phyloP scores from a whole-genome alignment of 768 basidiomycete genomes.

The Mycena vulgaris region DNA sequence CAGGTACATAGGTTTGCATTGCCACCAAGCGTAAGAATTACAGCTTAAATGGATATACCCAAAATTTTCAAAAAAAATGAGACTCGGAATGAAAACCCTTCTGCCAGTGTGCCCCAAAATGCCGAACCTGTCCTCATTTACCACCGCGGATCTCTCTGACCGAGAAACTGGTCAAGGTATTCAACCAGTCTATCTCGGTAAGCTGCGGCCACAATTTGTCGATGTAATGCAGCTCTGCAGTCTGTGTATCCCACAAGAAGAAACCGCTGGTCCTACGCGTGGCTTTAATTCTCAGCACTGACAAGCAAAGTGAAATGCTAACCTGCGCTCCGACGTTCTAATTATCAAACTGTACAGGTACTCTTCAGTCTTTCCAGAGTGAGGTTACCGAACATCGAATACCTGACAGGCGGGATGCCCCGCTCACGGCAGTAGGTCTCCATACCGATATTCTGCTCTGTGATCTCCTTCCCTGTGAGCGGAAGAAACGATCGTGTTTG shows the following conservation, averaged over 20 bases:
- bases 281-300: no score
- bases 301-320: not conserved
- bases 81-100: no score
- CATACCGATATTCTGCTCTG: conserved; percentile 26
- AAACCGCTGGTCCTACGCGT: conserved; percentile 34
- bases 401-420: conserved; percentile 21
- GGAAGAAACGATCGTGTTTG: no score
- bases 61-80: no score
- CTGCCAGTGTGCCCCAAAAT: no score
- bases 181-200: conserved; percentile 26
- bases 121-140: not conserved
- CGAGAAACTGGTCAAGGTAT: conserved; percentile 26
- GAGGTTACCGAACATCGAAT: no score
- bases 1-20: no score
- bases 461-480: conserved; percentile 35
- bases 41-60: no score
- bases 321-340: conserved; percentile 31
- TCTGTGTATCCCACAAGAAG: conserved; percentile 33
- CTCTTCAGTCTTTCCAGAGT: no score
- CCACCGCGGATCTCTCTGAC: conserved; percentile 28
- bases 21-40: no score
- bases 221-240: conserved; percentile 33
- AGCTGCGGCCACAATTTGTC: conserved; percentile 36
- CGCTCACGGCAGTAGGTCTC: conserved; percentile 30
- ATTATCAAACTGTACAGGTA: conserved; percentile 30